A percentile compares a stretch with the other conserved stretches of the same genome.
Conservation (phyloP, 139 green algal genomes). For the Chlorella vulgaris region DNA sequence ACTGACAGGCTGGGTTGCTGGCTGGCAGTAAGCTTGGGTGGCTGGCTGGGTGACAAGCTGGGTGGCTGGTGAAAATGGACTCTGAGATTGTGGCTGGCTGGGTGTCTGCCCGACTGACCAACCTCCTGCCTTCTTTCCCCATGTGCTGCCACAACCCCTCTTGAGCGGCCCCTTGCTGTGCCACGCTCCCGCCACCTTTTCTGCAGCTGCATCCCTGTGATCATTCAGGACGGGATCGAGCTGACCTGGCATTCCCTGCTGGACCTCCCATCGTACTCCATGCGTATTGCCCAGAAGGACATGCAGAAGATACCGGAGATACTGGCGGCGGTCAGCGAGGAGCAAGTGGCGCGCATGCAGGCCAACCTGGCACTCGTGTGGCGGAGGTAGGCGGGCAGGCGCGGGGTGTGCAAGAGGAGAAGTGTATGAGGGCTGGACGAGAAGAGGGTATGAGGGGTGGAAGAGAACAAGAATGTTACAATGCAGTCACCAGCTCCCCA, state of each 20-base stretch:
- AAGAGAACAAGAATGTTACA: too few species aligned
- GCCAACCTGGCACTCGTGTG: slow-evolving; percentile 1
- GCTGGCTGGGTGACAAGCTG: too few species aligned
- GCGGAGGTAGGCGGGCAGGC: not conserved
- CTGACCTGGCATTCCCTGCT: slow-evolving; percentile 29
- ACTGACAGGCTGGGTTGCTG: not conserved
- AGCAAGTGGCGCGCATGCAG: slow-evolving; percentile 48
- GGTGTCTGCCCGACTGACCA: too few species aligned
- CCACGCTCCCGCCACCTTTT: too few species aligned
- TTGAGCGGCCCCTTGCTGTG: too few species aligned
- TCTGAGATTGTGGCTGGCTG: too few species aligned
- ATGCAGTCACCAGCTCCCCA: too few species aligned
- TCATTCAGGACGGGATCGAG: slow-evolving; percentile 50
- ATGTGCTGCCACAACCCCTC: not conserved
- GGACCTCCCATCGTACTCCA: slow-evolving; percentile 26
- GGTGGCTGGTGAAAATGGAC: too few species aligned
- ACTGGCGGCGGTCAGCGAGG: slow-evolving; percentile 36
- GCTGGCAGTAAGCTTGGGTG: too few species aligned
- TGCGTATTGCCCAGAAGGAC: slow-evolving; percentile 48
- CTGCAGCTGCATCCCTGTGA: slow-evolving; percentile 70
- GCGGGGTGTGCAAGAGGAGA: too few species aligned
- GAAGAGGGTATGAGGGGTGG: too few species aligned
- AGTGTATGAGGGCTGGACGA: too few species aligned
- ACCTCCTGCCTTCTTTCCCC: not conserved
- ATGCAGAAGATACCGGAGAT: slow-evolving; percentile 53